These are phyloP conservation scores for Kluyveromyces starmeri DNA, from an alignment of 805 yeast species.

Conservation along the genomic window DNA sequence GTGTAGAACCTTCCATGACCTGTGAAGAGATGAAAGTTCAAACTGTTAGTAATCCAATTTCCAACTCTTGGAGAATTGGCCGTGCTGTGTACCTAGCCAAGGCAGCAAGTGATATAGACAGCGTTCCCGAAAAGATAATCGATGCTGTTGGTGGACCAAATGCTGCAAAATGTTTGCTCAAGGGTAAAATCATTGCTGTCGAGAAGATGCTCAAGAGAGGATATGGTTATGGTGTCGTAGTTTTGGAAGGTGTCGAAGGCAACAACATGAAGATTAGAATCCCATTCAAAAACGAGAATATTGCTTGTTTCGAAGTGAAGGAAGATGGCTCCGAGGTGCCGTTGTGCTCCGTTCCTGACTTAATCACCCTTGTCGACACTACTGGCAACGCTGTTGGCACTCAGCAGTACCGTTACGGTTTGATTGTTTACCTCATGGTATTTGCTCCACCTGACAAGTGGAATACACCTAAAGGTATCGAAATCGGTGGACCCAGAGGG, in stretches of 20 bases:
- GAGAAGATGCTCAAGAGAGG: constrained; percentile 35
- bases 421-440: constrained; percentile 35
- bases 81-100: constrained; percentile 34
- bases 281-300: constrained; percentile 43
- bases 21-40: constrained; percentile 20
- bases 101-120: constrained; percentile 30
- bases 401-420: constrained; percentile 39
- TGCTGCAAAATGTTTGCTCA: constrained; percentile 30
- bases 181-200: constrained; percentile 38
- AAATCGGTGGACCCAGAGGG: constrained; percentile 36
- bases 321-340: constrained; percentile 18
- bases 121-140: constrained; percentile 29
- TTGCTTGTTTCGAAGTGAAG: constrained; percentile 26
- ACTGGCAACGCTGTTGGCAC: constrained; percentile 41
- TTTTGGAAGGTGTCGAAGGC: constrained; percentile 21
- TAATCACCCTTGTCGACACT: constrained; percentile 35
- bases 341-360: constrained; percentile 39
- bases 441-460: constrained; percentile 33
- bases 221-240: constrained; percentile 38
- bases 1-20: constrained; percentile 31
- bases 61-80: constrained; percentile 41
- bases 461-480: constrained; percentile 31
- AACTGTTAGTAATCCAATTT: constrained; percentile 30
- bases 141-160: constrained; percentile 30
- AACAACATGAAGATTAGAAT: constrained; percentile 22